A percentile compares a stretch with the other conserved stretches of the same genome.
Evolutionary conservation across 345 rosid genomes (phyloP).

Genomic region (Aquilaria sinensis): DNA sequence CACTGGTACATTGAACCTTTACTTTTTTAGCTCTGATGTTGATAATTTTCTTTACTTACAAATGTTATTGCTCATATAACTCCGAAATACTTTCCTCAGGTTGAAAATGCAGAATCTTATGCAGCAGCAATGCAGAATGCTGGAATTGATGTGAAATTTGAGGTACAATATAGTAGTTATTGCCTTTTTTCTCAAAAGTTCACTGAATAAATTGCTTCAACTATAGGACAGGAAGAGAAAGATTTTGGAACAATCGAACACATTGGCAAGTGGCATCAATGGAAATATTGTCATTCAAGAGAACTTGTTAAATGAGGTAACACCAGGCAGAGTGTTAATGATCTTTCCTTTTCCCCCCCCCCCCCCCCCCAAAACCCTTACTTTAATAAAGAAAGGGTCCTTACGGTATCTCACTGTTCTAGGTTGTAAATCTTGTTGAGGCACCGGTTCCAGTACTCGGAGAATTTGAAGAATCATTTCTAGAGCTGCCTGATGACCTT

Average conservation of each 20-base stretch:
- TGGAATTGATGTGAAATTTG: slow-evolving; percentile 67
- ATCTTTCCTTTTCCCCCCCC: slow-evolving; percentile 4
- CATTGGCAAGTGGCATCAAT: slow-evolving; percentile 61
- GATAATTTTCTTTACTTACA: no score
- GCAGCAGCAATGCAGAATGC: slow-evolving; percentile 50
- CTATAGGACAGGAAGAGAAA: slow-evolving; percentile 58
- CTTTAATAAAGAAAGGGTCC: not conserved
- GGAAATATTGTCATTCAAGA: slow-evolving; percentile 55
- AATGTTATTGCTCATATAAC: not conserved
- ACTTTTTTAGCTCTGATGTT: no score
- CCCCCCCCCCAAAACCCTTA: no score
- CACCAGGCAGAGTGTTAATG: not conserved
- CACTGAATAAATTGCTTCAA: slow-evolving; percentile 10
- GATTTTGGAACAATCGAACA: slow-evolving; percentile 54
- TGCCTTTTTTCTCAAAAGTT: slow-evolving; percentile 6
- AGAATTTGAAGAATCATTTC: slow-evolving; percentile 72
- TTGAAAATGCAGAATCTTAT: slow-evolving; percentile 74
- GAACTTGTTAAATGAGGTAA: slow-evolving; percentile 75
- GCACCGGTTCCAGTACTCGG: slow-evolving; percentile 88
- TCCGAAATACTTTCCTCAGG: slow-evolving; percentile 30
- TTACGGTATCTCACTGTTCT: slow-evolving; percentile 17
- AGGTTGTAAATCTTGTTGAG: slow-evolving; percentile 97
- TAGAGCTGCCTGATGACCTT: slow-evolving; percentile 89
- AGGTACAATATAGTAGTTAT: slow-evolving; percentile 36
- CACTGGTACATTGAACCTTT: no score